These are phyloP conservation scores for Curvularia spicifera DNA, from an alignment of 2,329 filamentous ascomycete genomes.

Conservation along the genomic window DNA sequence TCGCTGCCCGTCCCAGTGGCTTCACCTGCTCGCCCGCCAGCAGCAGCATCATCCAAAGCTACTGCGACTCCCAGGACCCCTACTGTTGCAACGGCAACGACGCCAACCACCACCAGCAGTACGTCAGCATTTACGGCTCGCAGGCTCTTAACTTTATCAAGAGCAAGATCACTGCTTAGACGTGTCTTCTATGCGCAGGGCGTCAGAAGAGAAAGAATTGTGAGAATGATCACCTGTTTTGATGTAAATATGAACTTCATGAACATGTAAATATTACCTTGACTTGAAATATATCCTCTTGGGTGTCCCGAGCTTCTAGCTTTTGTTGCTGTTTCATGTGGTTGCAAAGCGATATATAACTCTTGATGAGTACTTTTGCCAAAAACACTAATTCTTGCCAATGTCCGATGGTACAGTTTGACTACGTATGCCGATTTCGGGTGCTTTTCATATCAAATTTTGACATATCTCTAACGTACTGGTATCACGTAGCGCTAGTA, in stretches of 20 bases:
- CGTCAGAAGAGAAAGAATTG: not conserved
- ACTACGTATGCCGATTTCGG: too few species aligned
- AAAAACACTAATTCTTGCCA: not conserved
- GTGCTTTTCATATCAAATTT: too few species aligned
- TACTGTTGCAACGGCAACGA: constrained; percentile 72
- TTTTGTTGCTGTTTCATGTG: not conserved
- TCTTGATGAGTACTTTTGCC: not conserved
- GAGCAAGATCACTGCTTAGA: constrained; percentile 55
- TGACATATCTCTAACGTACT: too few species aligned
- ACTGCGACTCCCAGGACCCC: constrained; percentile 68
- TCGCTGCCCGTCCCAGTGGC: constrained; percentile 64
- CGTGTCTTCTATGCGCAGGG: not conserved
- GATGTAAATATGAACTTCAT: constrained; percentile 13
- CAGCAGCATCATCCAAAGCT: constrained; percentile 65
- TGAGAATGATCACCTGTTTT: not conserved
- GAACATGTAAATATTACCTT: constrained; percentile 4
- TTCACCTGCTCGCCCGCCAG: constrained; percentile 62
- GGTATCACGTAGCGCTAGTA: too few species aligned
- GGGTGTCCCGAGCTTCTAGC: too few species aligned
- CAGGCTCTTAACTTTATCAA: constrained; percentile 67
- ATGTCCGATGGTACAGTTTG: not conserved
- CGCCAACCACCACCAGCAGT: constrained; percentile 66
- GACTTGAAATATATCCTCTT: not conserved
- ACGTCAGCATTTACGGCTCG: constrained; percentile 65
- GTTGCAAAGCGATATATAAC: too few species aligned